A percentile compares a stretch with the other conserved stretches of the same genome.
phyloP scores from a whole-genome alignment of 768 basidiomycete species.

The Myochromella boudieri region DNA sequence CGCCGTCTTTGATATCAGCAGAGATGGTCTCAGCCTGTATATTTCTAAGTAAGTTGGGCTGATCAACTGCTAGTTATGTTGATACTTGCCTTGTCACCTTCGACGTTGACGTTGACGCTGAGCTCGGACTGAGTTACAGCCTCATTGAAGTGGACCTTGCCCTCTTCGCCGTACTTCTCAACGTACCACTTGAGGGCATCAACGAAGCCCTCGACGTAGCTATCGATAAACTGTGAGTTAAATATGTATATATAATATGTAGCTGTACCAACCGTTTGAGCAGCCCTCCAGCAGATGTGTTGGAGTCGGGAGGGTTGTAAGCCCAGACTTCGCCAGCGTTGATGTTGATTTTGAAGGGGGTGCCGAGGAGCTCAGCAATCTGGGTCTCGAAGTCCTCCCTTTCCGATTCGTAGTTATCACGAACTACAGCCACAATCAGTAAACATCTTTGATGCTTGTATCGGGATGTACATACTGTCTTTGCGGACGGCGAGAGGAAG shows the following conservation, averaged over 20 bases:
- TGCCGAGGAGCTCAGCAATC: constrained; percentile 28
- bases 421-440: constrained; percentile 23
- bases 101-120: constrained; percentile 30
- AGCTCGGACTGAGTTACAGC: constrained; percentile 34
- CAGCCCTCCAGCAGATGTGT: constrained; percentile 22
- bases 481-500: constrained; percentile 23
- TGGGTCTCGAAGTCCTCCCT: constrained; percentile 32
- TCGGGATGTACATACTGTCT: constrained; percentile 14
- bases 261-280: constrained; percentile 23
- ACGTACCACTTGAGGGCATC: constrained; percentile 28
- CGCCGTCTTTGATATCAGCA: constrained; percentile 37
- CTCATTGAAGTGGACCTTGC: constrained; percentile 37
- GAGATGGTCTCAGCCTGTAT: constrained; percentile 26
- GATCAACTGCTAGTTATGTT: neutral
- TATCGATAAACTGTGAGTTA: constrained; percentile 6
- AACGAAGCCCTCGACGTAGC: constrained; percentile 38
- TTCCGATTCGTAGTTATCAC: constrained; percentile 37
- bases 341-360: constrained; percentile 31
- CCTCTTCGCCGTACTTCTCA: constrained; percentile 32
- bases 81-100: constrained; percentile 24
- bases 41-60: neutral
- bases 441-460: neutral
- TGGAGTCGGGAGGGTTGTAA: constrained; percentile 24
- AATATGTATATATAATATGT: neutral
- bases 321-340: constrained; percentile 35